A percentile compares a stretch with the other conserved stretches of the same genome.
Evolutionary conservation across 495 filamentous ascomycete genomes (phyloP).

Genomic region (Aspergillus sclerotioniger): DNA sequence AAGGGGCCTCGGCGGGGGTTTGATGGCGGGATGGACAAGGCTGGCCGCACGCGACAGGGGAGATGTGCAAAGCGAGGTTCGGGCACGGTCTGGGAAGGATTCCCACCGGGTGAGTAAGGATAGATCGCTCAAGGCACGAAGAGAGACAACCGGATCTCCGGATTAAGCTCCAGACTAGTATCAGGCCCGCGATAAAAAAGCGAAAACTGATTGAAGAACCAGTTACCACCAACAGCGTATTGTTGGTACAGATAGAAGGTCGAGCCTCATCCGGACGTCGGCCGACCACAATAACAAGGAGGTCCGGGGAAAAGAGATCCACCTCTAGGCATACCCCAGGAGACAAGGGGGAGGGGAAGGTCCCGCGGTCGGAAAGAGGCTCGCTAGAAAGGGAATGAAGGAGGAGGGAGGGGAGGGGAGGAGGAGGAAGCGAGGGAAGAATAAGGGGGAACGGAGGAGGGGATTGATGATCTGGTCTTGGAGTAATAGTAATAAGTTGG

Average conservation of each 20-base stretch:
- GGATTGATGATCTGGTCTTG: background rate
- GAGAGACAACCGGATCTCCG: background rate
- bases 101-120: background rate
- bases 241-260: constrained; percentile 3
- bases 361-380: constrained; percentile 6
- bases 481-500: background rate
- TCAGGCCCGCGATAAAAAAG: background rate
- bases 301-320: background rate
- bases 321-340: constrained; percentile 5
- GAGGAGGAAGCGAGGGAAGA: background rate
- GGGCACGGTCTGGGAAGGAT: background rate
- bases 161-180: background rate
- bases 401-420: background rate
- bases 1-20: background rate
- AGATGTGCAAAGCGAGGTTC: background rate
- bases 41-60: constrained; percentile 4
- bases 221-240: background rate
- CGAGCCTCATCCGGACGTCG: constrained; percentile 5
- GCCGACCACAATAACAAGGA: constrained; percentile 3
- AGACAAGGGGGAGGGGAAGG: background rate
- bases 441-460: background rate
- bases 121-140: background rate
- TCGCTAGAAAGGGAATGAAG: background rate
- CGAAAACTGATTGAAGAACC: background rate
- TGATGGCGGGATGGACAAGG: background rate